Conservation (phyloP, 192 early-diverging fungal species). For the Paraglomus occultum region DNA sequence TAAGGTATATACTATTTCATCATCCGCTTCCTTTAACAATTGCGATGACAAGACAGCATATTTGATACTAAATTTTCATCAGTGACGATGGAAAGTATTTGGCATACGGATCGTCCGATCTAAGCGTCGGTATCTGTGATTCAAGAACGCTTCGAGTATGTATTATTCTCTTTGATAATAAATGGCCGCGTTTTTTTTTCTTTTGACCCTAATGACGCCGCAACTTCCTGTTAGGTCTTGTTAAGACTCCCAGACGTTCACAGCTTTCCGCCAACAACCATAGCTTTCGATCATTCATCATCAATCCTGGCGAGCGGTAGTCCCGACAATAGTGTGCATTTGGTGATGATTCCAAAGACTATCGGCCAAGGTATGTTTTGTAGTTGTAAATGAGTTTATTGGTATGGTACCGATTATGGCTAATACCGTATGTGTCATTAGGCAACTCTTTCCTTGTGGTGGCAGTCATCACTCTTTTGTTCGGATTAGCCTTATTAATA, state of each 20-base stretch:
- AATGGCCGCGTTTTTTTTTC: too few species aligned
- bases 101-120: constrained; percentile 71
- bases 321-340: constrained; percentile 71
- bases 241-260: constrained; percentile 69
- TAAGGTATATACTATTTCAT: constrained; percentile 47
- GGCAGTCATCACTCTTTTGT: too few species aligned
- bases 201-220: constrained; percentile 25
- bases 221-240: constrained; percentile 39
- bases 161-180: neutral
- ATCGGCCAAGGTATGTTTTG: constrained; percentile 38
- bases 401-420: too few species aligned
- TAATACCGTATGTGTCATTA: too few species aligned
- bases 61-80: constrained; percentile 27
- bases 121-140: constrained; percentile 65
- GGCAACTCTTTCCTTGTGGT: too few species aligned
- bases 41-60: too few species aligned
- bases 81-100: constrained; percentile 70
- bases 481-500: too few species aligned
- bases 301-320: constrained; percentile 74
- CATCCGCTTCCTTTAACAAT: neutral
- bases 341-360: constrained; percentile 55
- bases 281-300: constrained; percentile 70
- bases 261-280: constrained; percentile 71
- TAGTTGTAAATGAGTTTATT: too few species aligned
- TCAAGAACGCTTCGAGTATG: constrained; percentile 54